Percentiles rank a stretch among this genome's conserved stretches.
Conservation (phyloP, 148 eudicot genomes). For the Rhododendron griersonianum region DNA sequence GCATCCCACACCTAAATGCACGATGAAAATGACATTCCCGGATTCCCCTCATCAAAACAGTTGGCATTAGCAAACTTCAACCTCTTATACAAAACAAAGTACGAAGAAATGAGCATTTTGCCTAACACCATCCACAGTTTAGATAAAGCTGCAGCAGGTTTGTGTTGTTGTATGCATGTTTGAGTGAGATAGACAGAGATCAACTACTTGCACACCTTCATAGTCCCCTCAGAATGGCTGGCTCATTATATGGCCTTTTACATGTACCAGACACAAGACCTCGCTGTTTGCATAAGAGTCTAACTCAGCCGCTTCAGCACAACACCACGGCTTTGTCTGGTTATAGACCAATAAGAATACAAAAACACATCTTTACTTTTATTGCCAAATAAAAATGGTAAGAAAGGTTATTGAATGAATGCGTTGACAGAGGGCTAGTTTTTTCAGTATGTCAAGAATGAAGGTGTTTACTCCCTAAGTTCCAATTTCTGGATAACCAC, state of each 20-base stretch:
- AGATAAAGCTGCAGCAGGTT: not conserved
- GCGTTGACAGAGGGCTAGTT: conserved; percentile 37
- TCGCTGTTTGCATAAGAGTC: conserved; percentile 39
- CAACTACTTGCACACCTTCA: conserved; percentile 27
- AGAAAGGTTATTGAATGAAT: conserved; percentile 22
- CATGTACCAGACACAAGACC: conserved; percentile 25
- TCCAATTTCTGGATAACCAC: too few species aligned
- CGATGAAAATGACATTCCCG: not conserved
- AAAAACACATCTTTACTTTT: not conserved
- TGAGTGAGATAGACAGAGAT: not conserved
- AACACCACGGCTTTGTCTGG: conserved; percentile 45
- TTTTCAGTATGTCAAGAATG: conserved; percentile 30
- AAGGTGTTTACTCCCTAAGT: too few species aligned
- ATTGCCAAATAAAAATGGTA: not conserved
- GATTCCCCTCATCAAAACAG: too few species aligned
- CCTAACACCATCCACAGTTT: not conserved
- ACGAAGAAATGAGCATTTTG: not conserved
- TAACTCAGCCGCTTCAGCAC: conserved; percentile 38
- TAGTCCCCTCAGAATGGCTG: conserved; percentile 49
- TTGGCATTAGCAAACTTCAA: not conserved
- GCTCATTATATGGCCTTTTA: conserved; percentile 31
- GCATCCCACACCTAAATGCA: conserved; percentile 45
- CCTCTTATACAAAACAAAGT: not conserved
- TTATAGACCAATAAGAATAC: not conserved
- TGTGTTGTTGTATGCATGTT: not conserved